Percentiles rank a stretch among this genome's conserved stretches.
phyloP scores from a whole-genome alignment of 2,329 filamentous ascomycete species.

The Aspergillus terreus region DNA sequence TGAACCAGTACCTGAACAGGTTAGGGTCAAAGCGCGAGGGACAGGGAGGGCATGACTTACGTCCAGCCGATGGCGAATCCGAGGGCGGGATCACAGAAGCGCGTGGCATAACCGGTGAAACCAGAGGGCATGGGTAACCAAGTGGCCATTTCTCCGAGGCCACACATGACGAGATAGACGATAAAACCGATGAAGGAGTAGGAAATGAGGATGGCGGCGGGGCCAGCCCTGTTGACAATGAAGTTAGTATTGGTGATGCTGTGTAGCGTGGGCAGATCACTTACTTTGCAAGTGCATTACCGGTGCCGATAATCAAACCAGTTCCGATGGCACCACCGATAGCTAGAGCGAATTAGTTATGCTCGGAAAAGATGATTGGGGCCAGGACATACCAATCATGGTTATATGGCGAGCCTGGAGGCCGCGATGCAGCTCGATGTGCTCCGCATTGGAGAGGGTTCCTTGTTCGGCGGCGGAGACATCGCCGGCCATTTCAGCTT shows the following conservation, averaged over 20 bases:
- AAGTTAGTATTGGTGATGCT: too few species aligned
- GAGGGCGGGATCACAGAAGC: slow-evolving; percentile 76
- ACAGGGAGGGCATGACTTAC: slow-evolving; percentile 37
- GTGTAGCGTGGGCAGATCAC: too few species aligned
- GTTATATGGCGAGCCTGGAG: slow-evolving; percentile 40
- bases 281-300: slow-evolving; percentile 35
- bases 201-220: slow-evolving; percentile 42
- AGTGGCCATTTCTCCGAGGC: slow-evolving; percentile 78
- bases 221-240: slow-evolving; percentile 29
- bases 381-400: slow-evolving; percentile 33
- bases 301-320: slow-evolving; percentile 40
- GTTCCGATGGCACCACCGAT: slow-evolving; percentile 44
- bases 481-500: slow-evolving; percentile 13
- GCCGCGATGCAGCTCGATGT: slow-evolving; percentile 38
- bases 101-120: slow-evolving; percentile 75
- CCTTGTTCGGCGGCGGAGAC: slow-evolving; percentile 18
- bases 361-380: background rate
- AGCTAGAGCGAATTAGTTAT: slow-evolving; percentile 18
- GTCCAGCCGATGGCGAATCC: slow-evolving; percentile 75
- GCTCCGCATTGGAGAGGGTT: slow-evolving; percentile 21
- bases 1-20: slow-evolving; percentile 55
- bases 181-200: slow-evolving; percentile 49
- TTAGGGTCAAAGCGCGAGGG: slow-evolving; percentile 1
- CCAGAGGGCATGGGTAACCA: slow-evolving; percentile 75
- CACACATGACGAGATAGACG: slow-evolving; percentile 78